Base-by-base conservation (phyloP, 2,329 filamentous ascomycete species). In the Sarocladium brachiariae region DNA sequence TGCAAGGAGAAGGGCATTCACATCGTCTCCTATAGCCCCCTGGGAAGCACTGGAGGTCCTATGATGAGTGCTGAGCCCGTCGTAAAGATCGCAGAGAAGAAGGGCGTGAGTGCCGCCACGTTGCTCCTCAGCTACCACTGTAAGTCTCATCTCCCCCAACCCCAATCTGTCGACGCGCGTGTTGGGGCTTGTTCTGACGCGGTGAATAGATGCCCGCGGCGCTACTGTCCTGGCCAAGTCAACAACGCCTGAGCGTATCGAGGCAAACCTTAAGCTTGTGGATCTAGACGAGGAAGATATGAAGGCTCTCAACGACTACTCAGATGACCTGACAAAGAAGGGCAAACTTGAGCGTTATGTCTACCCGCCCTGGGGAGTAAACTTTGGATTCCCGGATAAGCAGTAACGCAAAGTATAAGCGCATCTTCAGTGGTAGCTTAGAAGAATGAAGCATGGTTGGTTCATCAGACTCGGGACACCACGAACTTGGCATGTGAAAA, bases 321-420 rank as follows among this genome's bases (percentile, higher is more conserved):
- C 78, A 1, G 67, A 70, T 21, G 68, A 72, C 30, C 64, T 83
- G 39, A 62, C 66, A 23, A 69, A 68, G 57, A 72, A 72, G 54
- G 72, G 73, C 41, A 75, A 80, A 67, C 61, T 80, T 53, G 69
- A 78, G 67, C 72, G 81, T 58, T 87, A 80, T 55, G 81, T 87
- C 30, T 86, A 83, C 64, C 84, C 84, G 56, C 77, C 82, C 1
- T 87, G 87, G 59, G 81, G 81, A 2, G 67, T 85, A 46, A 73
- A 84, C 59, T 84, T 88, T 63, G 84, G 84, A 2, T 87, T 87
- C 70, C 83, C 83, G n/a, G 84, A 87, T 63, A 84, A 84, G 74
- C 61, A 55, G 47, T 63, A 58, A 46, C n/a, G n/a, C n/a, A n/a
- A n/a, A n/a, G n/a, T n/a, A 30, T 30, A 30, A 30, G 34, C 11